Percentiles rank a stretch among this genome's conserved stretches.
Conservation (phyloP, 441 rosid species). For the Populus hybrid region DNA sequence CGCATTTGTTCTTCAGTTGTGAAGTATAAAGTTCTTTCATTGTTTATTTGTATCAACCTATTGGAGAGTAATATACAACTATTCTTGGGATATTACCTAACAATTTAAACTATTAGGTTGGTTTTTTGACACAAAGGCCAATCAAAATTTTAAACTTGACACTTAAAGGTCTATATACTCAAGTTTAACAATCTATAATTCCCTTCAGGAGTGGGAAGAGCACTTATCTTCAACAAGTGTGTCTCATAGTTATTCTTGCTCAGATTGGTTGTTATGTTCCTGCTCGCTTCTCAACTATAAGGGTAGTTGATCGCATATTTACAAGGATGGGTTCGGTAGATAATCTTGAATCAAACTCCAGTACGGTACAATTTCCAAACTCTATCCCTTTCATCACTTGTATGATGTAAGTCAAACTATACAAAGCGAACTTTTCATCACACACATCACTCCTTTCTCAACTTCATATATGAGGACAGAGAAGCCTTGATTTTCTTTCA, state of each 20-base stretch:
- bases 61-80: too few relatives aligned
- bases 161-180: not conserved
- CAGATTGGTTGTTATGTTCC: constrained; percentile 98
- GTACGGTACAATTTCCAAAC: constrained; percentile 60
- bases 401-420: not conserved
- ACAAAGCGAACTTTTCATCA: not conserved
- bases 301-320: constrained; percentile 89
- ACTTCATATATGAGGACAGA: not conserved
- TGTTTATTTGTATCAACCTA: not conserved
- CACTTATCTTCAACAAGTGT: constrained; percentile 97
- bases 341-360: constrained; percentile 90
- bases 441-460: not conserved
- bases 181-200: constrained; percentile 21
- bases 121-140: too few relatives aligned
- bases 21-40: not conserved
- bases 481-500: not conserved
- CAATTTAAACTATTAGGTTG: too few relatives aligned
- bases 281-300: constrained; percentile 80
- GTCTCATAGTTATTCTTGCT: constrained; percentile 89
- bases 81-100: too few relatives aligned
- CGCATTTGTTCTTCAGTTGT: not conserved
- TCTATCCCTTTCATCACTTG: constrained; percentile 3
- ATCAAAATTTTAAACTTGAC: not conserved
- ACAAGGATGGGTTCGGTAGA: constrained; percentile 96
- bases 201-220: constrained; percentile 96